Evolutionary conservation across 2,329 filamentous ascomycete species (phyloP).

Genomic region (Ophiostoma australiae): DNA sequence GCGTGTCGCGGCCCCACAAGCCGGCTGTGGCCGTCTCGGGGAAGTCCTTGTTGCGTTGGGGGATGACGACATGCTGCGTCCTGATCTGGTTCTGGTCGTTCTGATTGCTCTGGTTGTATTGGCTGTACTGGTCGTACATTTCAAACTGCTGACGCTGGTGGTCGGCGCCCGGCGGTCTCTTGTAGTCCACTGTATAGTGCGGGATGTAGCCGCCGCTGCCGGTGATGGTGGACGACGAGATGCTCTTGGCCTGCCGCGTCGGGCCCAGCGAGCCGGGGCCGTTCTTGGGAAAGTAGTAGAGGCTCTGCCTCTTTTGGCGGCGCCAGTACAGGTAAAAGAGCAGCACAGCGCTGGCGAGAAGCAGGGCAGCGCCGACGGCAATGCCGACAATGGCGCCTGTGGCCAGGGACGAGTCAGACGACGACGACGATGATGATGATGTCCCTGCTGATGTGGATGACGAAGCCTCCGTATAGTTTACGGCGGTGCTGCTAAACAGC

Average conservation of each 20-base stretch:
- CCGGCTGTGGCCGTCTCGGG: neutral
- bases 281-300: neutral
- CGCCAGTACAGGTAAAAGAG: conserved; percentile 48
- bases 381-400: conserved; percentile 52
- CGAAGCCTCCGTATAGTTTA: conserved; percentile 39
- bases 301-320: conserved; percentile 35
- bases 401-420: conserved; percentile 33
- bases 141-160: conserved; percentile 32
- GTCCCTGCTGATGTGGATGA: conserved; percentile 30
- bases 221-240: neutral
- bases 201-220: conserved; percentile 25
- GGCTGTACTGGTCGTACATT: no score
- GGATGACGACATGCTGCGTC: conserved; percentile 22
- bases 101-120: neutral
- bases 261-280: neutral
- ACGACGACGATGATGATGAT: conserved; percentile 27
- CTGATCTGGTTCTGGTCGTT: conserved; percentile 23
- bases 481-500: conserved; percentile 37
- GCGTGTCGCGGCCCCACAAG: conserved; percentile 20
- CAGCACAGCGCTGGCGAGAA: conserved; percentile 40
- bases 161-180: conserved; percentile 23
- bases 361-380: conserved; percentile 42
- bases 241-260: neutral
- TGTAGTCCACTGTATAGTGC: conserved; percentile 36
- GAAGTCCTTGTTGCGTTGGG: neutral